Evolutionary conservation across 768 basidiomycete species (phyloP), one percentile per base, ranked within the genome.

Genomic region (Fomitopsis pulvina): DNA sequence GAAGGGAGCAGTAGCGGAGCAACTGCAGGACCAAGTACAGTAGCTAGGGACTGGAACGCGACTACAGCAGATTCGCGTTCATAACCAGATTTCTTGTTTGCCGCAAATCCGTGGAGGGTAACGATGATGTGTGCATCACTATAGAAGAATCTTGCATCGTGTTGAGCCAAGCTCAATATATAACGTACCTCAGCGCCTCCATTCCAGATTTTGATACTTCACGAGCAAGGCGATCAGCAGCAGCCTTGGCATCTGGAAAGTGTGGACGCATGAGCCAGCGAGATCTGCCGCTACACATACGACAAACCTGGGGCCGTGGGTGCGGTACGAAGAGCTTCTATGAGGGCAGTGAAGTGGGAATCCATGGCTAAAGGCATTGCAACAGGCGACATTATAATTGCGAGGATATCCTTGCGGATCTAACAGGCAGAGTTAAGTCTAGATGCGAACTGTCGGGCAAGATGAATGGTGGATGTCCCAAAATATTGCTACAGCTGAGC

Each of bases 11-110:
- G 73, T 45, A 88, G 67, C 16, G 92, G 90, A 32, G 80, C 88
- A 48, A 73, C 69, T 4, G 87, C 68, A 20, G 81, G 68, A 26
- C 93, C 93, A 22, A 92, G 74, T 47, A 81, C 72, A 39, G 68
- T 72, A 43, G 86, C 78, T 21, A 94, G 66, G 7, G 88, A 87
- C 52, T 85, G 83, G 63, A 87, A 86, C 7, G 78, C 90, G 52
- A 92, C 80, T 41, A 85, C 84, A 34, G 85, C 83, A 28, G 89
- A 89, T 72, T 93, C 92, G 52, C 91, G 85, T 66, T 92, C 91
- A 62, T 79, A 90, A 46, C 88, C 88, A 25, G 85, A 88, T 70
- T 91, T 91, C 68, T 88, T 88, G 67, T 91, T 90, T 52, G 78
- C 77, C 26, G 85, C 86, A 64, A 83, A 90, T 20, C 62, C 55